Percentiles rank a stretch among this genome's conserved stretches.
Conservation (phyloP, 2,329 filamentous ascomycete species). For the Alternaria viburni region DNA sequence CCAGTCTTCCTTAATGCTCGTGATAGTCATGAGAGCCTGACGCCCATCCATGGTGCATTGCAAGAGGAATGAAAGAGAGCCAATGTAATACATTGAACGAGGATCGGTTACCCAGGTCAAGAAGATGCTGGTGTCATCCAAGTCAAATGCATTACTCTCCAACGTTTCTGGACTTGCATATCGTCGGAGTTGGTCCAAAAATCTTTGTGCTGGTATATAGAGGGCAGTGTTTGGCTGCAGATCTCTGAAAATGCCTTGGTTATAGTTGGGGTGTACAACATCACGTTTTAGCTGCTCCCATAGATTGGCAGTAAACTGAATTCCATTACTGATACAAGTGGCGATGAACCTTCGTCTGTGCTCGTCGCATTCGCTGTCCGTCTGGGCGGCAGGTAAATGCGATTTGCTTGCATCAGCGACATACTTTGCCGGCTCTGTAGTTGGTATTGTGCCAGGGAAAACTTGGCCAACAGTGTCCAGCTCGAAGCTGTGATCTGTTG, state of each 20-base stretch:
- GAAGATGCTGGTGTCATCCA: constrained; percentile 19
- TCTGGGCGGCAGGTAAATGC: not conserved
- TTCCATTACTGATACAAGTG: constrained; percentile 15
- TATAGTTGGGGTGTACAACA: constrained; percentile 19
- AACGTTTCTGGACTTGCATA: not conserved
- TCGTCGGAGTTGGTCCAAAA: constrained; percentile 9
- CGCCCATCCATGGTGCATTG: constrained; percentile 1
- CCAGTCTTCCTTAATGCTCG: constrained; percentile 10
- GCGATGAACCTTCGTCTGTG: constrained; percentile 18
- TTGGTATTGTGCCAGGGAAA: not conserved
- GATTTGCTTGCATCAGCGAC: not conserved
- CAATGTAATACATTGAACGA: constrained; percentile 21
- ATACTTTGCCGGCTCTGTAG: not conserved
- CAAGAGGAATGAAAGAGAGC: not conserved
- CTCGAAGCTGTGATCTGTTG: not conserved
- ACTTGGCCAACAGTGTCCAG: not conserved
- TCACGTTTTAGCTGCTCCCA: constrained; percentile 20
- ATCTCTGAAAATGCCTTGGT: constrained; percentile 8
- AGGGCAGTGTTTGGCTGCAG: constrained; percentile 8
- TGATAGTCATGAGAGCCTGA: constrained; percentile 5
- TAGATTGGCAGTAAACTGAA: constrained; percentile 12
- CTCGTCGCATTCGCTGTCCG: constrained; percentile 4
- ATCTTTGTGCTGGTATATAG: not conserved
- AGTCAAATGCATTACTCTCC: not conserved
- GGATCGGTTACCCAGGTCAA: constrained; percentile 24